These are phyloP conservation scores for Fomitiporia mediterranea DNA, from an alignment of 1,284 basidiomycete species.

Conservation along the genomic window DNA sequence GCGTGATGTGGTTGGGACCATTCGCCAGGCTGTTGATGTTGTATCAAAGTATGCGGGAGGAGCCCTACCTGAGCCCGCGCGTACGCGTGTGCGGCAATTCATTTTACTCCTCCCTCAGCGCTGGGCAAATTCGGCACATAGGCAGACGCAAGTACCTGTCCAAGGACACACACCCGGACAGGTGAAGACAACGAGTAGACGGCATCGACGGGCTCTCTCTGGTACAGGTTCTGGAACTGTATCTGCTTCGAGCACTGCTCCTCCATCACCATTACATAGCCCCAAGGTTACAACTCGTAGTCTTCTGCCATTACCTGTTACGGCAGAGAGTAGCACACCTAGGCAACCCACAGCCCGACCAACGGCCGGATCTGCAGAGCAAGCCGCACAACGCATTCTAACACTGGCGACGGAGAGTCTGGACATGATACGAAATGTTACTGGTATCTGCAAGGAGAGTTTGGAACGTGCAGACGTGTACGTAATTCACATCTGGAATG, in stretches of 20 bases:
- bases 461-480: conserved; percentile 85
- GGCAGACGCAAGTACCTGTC: conserved; percentile 19
- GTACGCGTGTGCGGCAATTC: conserved; percentile 71
- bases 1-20: conserved; percentile 78
- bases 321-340: neutral
- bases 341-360: conserved; percentile 30
- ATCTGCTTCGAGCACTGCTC: conserved; percentile 20
- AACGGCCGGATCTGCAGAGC: conserved; percentile 52
- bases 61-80: conserved; percentile 81
- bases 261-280: conserved; percentile 16
- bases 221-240: neutral
- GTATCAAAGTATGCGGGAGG: conserved; percentile 83
- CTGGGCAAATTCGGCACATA: conserved; percentile 52
- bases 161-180: conserved; percentile 11
- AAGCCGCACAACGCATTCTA: conserved; percentile 78
- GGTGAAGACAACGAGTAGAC: conserved; percentile 20
- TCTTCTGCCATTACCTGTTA: conserved; percentile 2
- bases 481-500: conserved; percentile 32
- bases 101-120: conserved; percentile 78
- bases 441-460: conserved; percentile 81
- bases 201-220: conserved; percentile 5
- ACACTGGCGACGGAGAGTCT: conserved; percentile 85
- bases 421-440: conserved; percentile 87
- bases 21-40: conserved; percentile 85
- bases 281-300: neutral